phyloP scores from a whole-genome alignment of 2,329 filamentous ascomycete species.

The Leptographium flavum region DNA sequence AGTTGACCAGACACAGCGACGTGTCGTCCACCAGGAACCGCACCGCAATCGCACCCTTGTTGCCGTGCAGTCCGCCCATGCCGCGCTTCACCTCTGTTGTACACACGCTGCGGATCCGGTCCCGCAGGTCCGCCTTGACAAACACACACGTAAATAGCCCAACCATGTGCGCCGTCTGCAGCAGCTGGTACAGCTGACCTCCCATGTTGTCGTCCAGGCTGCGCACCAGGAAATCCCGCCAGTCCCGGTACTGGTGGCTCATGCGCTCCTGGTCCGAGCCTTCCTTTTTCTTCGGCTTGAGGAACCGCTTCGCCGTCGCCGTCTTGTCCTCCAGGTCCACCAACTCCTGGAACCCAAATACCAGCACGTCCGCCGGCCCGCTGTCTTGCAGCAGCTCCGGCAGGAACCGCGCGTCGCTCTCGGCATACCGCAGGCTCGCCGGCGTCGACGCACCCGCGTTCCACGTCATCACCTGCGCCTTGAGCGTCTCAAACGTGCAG shows the following conservation, averaged over 20 bases:
- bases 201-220: slow-evolving; percentile 74
- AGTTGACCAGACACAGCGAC: slow-evolving; percentile 92
- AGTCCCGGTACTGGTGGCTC: slow-evolving; percentile 94
- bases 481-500: slow-evolving; percentile 72
- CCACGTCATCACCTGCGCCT: slow-evolving; percentile 78
- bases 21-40: slow-evolving; percentile 92
- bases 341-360: slow-evolving; percentile 97
- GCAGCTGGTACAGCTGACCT: slow-evolving; percentile 64
- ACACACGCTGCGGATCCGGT: slow-evolving; percentile 62
- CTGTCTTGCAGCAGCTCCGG: slow-evolving; percentile 63
- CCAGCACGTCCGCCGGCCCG: slow-evolving; percentile 70
- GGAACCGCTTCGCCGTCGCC: slow-evolving; percentile 86
- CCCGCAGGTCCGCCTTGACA: slow-evolving; percentile 65
- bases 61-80: slow-evolving; percentile 89
- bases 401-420: slow-evolving; percentile 63
- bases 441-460: slow-evolving; percentile 97
- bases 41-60: slow-evolving; percentile 85
- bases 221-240: slow-evolving; percentile 78
- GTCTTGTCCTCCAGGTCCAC: slow-evolving; percentile 97
- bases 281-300: slow-evolving; percentile 81
- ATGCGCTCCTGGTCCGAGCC: slow-evolving; percentile 76
- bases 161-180: slow-evolving; percentile 82
- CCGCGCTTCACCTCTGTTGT: slow-evolving; percentile 84
- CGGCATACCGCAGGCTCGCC: slow-evolving; percentile 56
- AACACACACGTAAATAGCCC: slow-evolving; percentile 95